A percentile compares a stretch with the other conserved stretches of the same genome.
These are phyloP conservation scores for Antrodiella citrinella DNA, from an alignment of 768 basidiomycete species.

Conservation along the genomic window DNA sequence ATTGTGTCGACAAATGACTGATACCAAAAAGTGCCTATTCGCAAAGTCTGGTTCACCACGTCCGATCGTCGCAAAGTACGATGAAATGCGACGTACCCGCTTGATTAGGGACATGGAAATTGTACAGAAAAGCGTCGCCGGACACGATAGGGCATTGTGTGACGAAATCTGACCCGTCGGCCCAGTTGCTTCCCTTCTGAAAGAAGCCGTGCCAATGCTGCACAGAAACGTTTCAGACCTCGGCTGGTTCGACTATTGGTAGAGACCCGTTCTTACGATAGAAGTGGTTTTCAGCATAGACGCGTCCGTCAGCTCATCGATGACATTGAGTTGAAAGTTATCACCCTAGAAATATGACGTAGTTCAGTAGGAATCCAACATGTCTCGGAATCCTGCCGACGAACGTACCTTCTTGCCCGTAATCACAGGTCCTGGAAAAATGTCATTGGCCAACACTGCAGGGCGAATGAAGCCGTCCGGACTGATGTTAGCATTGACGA, in stretches of 20 bases:
- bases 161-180: conserved; percentile 33
- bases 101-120: conserved; percentile 27
- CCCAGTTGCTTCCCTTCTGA: conserved; percentile 33
- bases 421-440: conserved; percentile 13
- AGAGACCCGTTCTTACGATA: conserved; percentile 31
- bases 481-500: conserved; percentile 12
- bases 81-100: conserved; percentile 19
- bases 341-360: conserved; percentile 21
- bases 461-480: conserved; percentile 22
- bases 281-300: conserved; percentile 42
- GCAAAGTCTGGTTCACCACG: background rate
- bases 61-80: background rate
- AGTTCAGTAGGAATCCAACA: background rate
- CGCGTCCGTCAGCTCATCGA: conserved; percentile 33
- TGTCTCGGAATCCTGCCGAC: background rate
- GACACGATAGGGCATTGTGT: conserved; percentile 42
- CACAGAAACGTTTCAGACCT: background rate
- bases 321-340: conserved; percentile 34
- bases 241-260: background rate
- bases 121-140: conserved; percentile 33
- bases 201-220: conserved; percentile 51
- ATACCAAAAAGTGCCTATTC: conserved; percentile 26
- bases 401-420: conserved; percentile 11
- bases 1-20: conserved; percentile 30
- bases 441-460: conserved; percentile 12